Conservation (phyloP, 2,329 filamentous ascomycete species). For the Sporothrix sp. region DNA sequence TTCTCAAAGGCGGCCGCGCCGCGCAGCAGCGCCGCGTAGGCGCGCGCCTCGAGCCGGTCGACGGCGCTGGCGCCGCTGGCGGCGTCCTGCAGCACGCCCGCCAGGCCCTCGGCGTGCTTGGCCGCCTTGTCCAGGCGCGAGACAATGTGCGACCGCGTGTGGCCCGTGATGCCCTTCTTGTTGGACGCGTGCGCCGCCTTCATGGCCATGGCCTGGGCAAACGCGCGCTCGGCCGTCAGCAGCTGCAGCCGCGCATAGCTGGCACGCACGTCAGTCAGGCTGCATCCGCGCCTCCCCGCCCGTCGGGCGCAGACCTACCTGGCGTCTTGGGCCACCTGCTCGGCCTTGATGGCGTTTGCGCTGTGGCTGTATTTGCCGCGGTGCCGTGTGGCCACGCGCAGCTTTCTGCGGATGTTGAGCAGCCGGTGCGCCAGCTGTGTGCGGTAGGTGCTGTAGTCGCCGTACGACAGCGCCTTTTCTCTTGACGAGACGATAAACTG, state of each 20-base stretch:
- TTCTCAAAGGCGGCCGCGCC: slow-evolving; percentile 81
- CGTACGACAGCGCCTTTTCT: slow-evolving; percentile 75
- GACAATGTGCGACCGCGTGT: slow-evolving; percentile 77
- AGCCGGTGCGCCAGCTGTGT: slow-evolving; percentile 69
- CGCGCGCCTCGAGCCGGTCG: slow-evolving; percentile 76
- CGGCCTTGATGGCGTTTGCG: slow-evolving; percentile 60
- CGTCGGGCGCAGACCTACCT: slow-evolving; percentile 66
- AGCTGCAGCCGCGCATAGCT: slow-evolving; percentile 74
- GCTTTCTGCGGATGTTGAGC: slow-evolving; percentile 72
- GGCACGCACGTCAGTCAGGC: slow-evolving; percentile 11
- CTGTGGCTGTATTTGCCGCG: slow-evolving; percentile 68
- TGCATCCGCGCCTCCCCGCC: too few species aligned
- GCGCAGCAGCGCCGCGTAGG: slow-evolving; percentile 67
- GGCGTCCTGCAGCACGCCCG: slow-evolving; percentile 54
- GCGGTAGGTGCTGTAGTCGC: slow-evolving; percentile 82
- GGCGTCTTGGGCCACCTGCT: slow-evolving; percentile 63
- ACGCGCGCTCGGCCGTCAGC: slow-evolving; percentile 79
- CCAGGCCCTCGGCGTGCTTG: slow-evolving; percentile 57
- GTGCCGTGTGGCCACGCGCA: slow-evolving; percentile 74
- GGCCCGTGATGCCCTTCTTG: slow-evolving; percentile 66
- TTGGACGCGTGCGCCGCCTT: slow-evolving; percentile 74
- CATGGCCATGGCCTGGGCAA: slow-evolving; percentile 93
- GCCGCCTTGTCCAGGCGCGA: slow-evolving; percentile 77
- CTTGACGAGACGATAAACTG: slow-evolving; percentile 69
- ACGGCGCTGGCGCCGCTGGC: slow-evolving; percentile 55